Evolutionary conservation across 805 yeast genomes (phyloP), one percentile per base, ranked within the genome.

Genomic region (Metschnikowia vanudenii): DNA sequence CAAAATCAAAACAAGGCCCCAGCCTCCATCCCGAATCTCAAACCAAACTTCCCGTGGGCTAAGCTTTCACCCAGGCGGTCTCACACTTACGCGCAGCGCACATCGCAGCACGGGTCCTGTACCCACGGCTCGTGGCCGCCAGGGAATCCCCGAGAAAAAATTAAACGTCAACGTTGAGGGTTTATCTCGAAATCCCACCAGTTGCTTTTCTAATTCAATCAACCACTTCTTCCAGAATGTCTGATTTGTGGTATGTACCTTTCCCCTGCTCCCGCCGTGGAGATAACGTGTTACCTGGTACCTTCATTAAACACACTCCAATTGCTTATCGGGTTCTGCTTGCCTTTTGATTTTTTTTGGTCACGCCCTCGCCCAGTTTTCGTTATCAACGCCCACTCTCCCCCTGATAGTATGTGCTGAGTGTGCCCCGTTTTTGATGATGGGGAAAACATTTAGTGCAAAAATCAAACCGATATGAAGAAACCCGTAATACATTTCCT

Each of bases 211-310:
- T 40, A 38, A 30, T 37, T 40, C 26, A 45, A 52, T 47, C 53
- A 45, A 47, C 47, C 48, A 43, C 51, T 35, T 33, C 43, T 29
- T 18, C 60, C 43, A 67, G 57, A 61, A 82, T 82, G 87, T 79
- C 88, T 68, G 88, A 82, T 69, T 84, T 82, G 74, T 83, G 88
- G 88, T 83, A 80, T 60, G 88, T 78, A 39, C 24, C 18, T 19
- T 19, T 16, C n/a, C 37, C 13, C 13, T 20, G 12, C 14, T 22
- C 11, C 31, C 12, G n/a, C 29, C 16, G 30, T 4, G 19, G 12
- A 8, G 14, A 8, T 14, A 12, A 37, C 13, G 22, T 29, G 11
- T 13, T n/a, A 6, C 5, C 32, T n/a, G 32, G 4, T 8, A 4
- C 24, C 8, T 22, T 22, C 32, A 13, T 4, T 29, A 5, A 13